Base-by-base conservation (phyloP, 352 stramenopile genomes). In the Phytopythium delawarense region DNA sequence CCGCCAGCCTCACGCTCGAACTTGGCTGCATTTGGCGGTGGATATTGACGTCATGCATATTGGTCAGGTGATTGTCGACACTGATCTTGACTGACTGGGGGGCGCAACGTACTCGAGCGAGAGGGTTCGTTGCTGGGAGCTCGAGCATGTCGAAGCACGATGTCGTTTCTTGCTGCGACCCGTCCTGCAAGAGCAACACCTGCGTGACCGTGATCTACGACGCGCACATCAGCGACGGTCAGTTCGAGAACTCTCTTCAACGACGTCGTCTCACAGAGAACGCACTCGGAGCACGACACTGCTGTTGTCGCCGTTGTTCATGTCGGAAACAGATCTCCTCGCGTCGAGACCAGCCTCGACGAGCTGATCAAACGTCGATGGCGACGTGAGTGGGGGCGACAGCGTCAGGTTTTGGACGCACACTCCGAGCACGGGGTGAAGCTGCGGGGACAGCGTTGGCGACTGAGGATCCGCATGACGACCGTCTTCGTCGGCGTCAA, bases 81-180 rank as follows among this genome's bases (percentile, higher is more conserved):
- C 2, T 23, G 34, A 9, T 21, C 5, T 46, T 20, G 30, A 15
- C 18, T 7, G n/a, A 21, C 15, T 23, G 30, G 20, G 8, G 16
- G 20, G 45, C 1, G 9, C 21, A 30, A 68, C 73, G 21, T 59
- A 84, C 81, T 32, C 72, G 65, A 3, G 66, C 55, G n/a, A 90
- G 75, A 21, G 72, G 73, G 44, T 90, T 70, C 13, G 75, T 81
- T 15, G 75, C 62, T 15, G 78, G 77, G 4, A 82, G 42, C 42
- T 90, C 76, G 1, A 85, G 60, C 2, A 88, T 21, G 21, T 82
- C 67, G 6, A 88, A 63, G 2, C 61, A 69, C 2, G 78, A 90
- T 11, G 71, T 12, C 28, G 86, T 59, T 28, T 81, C 71, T 60
- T 86, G 75, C 9, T 62, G 54, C 37, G 69, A 57, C 1, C 60